Percentiles rank a stretch among this genome's conserved stretches.
Evolutionary conservation across 306 rosid genomes (phyloP).

Genomic region (Inga oerstediana): DNA sequence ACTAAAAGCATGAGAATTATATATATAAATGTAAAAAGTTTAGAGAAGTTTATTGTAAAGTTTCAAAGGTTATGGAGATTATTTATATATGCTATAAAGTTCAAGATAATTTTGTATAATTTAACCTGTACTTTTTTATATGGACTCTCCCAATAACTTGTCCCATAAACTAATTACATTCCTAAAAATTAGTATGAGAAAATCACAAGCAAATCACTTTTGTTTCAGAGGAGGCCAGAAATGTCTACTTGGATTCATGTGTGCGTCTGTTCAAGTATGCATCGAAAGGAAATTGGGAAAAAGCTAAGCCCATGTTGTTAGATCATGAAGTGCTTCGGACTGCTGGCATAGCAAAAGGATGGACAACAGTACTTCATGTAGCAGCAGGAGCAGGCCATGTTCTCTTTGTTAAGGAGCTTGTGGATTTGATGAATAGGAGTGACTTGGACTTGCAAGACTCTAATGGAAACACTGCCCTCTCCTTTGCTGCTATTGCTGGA

Average conservation of each 20-base stretch:
- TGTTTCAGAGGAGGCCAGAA: conserved; percentile 21
- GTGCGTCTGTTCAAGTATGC: conserved; percentile 40
- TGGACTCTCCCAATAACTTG: too few species aligned
- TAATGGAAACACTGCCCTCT: conserved; percentile 37
- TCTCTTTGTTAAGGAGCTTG: not conserved
- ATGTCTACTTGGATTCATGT: conserved; percentile 2
- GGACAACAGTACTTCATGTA: conserved; percentile 27
- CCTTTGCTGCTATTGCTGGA: conserved; percentile 37
- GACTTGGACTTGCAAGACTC: conserved; percentile 22
- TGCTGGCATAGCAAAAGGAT: conserved; percentile 23
- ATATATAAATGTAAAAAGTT: too few species aligned
- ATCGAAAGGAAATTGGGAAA: conserved; percentile 31
- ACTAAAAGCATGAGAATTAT: too few species aligned
- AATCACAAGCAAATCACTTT: not conserved
- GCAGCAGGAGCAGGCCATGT: conserved; percentile 22
- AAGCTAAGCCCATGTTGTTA: not conserved
- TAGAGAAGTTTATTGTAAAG: too few species aligned
- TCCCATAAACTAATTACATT: too few species aligned
- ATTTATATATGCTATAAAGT: too few species aligned
- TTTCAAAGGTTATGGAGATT: too few species aligned
- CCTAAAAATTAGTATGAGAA: too few species aligned
- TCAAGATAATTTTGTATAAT: too few species aligned
- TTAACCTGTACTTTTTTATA: too few species aligned
- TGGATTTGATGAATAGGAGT: not conserved
- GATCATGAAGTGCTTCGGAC: not conserved